Conservation (phyloP, 345 rosid genomes). For the Gossypium sturtianum region DNA sequence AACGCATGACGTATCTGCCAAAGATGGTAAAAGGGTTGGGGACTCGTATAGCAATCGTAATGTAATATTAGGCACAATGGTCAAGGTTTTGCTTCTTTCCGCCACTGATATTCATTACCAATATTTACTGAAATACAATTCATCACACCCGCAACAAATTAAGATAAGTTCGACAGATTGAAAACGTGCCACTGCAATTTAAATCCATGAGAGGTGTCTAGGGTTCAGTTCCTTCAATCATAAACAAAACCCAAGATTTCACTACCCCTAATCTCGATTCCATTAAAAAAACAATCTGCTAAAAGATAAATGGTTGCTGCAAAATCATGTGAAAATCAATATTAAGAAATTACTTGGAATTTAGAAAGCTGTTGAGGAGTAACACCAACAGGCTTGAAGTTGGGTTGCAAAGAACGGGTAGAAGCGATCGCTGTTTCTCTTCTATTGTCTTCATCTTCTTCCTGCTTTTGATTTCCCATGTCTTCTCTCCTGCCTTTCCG, state of each 20-base stretch:
- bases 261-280: background rate
- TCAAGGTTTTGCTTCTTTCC: background rate
- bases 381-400: constrained; percentile 35
- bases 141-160: background rate
- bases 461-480: constrained; percentile 11
- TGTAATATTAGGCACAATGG: background rate
- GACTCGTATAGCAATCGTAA: background rate
- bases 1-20: background rate
- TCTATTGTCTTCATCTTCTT: constrained; percentile 40
- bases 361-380: constrained; percentile 45
- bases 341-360: constrained; percentile 35
- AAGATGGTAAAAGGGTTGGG: background rate
- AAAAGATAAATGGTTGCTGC: background rate
- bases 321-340: background rate
- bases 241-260: background rate
- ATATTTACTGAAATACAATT: background rate
- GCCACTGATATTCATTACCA: background rate
- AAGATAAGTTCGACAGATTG: background rate
- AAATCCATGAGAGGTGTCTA: background rate
- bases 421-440: constrained; percentile 54
- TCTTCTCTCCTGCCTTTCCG: background rate
- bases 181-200: background rate
- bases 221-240: background rate
- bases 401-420: constrained; percentile 29
- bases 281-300: background rate